phyloP scores from a whole-genome alignment of 2,329 filamentous ascomycete genomes.

The Geosmithia flava region DNA sequence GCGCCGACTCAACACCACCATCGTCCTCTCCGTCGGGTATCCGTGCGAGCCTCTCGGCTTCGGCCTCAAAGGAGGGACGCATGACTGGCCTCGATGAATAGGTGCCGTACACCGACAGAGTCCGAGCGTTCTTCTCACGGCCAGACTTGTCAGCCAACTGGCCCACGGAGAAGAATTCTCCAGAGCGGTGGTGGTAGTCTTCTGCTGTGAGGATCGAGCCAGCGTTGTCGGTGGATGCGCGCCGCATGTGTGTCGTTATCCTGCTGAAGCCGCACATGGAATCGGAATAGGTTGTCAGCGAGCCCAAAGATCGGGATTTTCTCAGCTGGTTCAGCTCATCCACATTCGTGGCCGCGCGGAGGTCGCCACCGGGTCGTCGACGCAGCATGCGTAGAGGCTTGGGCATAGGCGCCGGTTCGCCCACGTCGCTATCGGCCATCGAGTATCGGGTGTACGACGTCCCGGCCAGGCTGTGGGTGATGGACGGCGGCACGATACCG shows the following conservation, averaged over 20 bases:
- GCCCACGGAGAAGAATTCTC: constrained; percentile 42
- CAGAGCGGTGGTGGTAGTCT: constrained; percentile 17
- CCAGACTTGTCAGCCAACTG: constrained; percentile 32
- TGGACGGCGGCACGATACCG: constrained; percentile 34
- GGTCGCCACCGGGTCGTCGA: constrained; percentile 61
- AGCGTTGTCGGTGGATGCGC: not conserved
- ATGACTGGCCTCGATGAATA: constrained; percentile 50
- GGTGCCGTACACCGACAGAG: constrained; percentile 45
- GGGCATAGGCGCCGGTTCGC: constrained; percentile 20
- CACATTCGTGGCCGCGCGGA: constrained; percentile 55
- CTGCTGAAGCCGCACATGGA: constrained; percentile 38
- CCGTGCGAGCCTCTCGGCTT: constrained; percentile 75
- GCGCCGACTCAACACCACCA: constrained; percentile 82
- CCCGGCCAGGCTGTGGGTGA: constrained; percentile 48
- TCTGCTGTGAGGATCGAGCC: constrained; percentile 10
- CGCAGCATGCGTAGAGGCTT: constrained; percentile 52
- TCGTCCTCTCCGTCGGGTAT: constrained; percentile 75
- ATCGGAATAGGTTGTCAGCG: constrained; percentile 46
- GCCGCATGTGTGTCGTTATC: not conserved
- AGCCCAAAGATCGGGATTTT: constrained; percentile 45
- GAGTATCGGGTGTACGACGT: constrained; percentile 42
- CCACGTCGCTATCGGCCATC: constrained; percentile 30
- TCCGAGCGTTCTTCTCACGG: constrained; percentile 25
- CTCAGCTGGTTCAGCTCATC: constrained; percentile 45
- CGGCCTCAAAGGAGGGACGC: constrained; percentile 73